Evolutionary conservation across 768 basidiomycete genomes (phyloP).

Genomic region (Mycena venus): DNA sequence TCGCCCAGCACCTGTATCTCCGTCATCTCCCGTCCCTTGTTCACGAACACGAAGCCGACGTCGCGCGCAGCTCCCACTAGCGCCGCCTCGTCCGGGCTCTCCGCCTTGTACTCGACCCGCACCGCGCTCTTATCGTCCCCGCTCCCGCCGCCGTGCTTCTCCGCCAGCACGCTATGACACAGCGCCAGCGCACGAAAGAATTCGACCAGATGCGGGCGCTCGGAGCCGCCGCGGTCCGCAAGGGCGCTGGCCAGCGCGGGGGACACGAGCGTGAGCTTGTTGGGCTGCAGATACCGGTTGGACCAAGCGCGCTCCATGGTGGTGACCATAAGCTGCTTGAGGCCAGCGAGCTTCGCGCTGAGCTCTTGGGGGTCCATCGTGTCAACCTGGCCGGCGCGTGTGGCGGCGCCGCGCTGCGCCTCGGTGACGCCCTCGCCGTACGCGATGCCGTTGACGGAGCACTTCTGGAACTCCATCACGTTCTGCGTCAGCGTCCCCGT

Average conservation of each 20-base stretch:
- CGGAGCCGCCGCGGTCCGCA: constrained; percentile 67
- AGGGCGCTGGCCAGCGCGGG: constrained; percentile 88
- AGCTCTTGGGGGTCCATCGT: constrained; percentile 80
- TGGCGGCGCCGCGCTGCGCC: constrained; percentile 93
- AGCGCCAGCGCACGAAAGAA: constrained; percentile 97
- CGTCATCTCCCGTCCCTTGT: constrained; percentile 77
- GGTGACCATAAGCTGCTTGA: constrained; percentile 84
- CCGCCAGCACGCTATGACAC: constrained; percentile 92
- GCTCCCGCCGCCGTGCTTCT: constrained; percentile 44
- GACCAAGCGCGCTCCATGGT: constrained; percentile 85
- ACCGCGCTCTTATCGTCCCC: constrained; percentile 60
- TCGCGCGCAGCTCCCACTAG: constrained; percentile 94
- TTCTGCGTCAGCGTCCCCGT: constrained; percentile 97
- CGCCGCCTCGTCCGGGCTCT: constrained; percentile 96
- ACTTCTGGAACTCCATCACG: constrained; percentile 98
- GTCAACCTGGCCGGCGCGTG: constrained; percentile 81
- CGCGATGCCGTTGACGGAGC: constrained; percentile 84
- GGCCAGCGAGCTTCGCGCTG: constrained; percentile 67
- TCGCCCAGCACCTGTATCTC: constrained; percentile 96
- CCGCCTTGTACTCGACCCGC: constrained; percentile 91
- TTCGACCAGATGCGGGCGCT: constrained; percentile 76
- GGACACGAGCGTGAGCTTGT: constrained; percentile 90
- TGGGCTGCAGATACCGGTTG: constrained; percentile 86
- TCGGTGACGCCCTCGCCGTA: constrained; percentile 98
- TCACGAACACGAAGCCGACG: constrained; percentile 92